Percentiles rank a stretch among this genome's conserved stretches.
These are phyloP conservation scores for Kwoniella dendrophila DNA, from an alignment of 768 basidiomycete genomes.

Conservation along the genomic window DNA sequence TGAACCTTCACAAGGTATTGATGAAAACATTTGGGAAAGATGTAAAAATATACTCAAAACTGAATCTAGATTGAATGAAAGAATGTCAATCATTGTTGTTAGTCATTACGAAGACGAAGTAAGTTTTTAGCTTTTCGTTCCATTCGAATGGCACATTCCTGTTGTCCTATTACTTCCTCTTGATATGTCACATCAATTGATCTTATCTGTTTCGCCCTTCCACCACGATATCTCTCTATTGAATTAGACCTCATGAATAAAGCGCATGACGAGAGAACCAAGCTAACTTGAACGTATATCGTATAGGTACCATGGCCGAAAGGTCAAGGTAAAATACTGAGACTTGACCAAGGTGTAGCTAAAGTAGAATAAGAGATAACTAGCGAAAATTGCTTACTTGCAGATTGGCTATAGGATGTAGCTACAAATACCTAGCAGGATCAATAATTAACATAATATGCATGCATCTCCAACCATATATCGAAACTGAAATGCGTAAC, in stretches of 20 bases:
- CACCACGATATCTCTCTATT: no score
- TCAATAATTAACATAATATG: no score
- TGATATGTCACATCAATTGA: no score
- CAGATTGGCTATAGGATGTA: no score
- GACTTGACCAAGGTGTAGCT: conserved; percentile 49
- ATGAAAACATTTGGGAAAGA: conserved; percentile 69
- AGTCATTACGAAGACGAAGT: conserved; percentile 92
- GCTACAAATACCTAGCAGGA: no score
- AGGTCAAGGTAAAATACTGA: conserved; percentile 62
- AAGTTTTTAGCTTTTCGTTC: conserved; percentile 7
- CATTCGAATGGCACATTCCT: not conserved
- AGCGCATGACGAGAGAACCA: no score
- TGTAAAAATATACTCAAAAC: conserved; percentile 67
- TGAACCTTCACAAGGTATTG: conserved; percentile 94
- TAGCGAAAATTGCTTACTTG: no score
- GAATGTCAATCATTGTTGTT: conserved; percentile 79
- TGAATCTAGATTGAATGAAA: conserved; percentile 49
- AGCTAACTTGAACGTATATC: not conserved
- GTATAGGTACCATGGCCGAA: conserved; percentile 64
- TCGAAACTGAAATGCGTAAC: no score
- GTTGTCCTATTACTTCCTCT: no score
- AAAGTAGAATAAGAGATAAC: conserved; percentile 8
- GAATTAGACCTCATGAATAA: no score
- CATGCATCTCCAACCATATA: no score
- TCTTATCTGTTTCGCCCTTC: no score